Conservation (phyloP, 495 filamentous ascomycete species). For the Talaromyces trachyspermus region DNA sequence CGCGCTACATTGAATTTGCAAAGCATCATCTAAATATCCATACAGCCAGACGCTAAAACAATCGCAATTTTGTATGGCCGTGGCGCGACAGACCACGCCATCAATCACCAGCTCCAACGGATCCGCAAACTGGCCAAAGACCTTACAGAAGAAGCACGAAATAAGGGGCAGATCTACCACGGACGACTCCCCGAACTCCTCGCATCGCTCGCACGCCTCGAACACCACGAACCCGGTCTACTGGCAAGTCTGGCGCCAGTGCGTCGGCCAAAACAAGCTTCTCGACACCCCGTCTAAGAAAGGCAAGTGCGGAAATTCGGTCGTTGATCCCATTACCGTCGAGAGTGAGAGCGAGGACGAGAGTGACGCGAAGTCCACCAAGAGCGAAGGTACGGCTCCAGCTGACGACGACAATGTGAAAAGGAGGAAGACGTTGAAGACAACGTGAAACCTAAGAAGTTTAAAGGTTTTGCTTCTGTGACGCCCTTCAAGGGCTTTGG, state of each 20-base stretch:
- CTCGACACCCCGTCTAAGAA: no score
- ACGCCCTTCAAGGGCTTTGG: no score
- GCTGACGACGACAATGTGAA: not conserved
- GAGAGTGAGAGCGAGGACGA: conserved; percentile 4
- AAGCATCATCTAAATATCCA: no score
- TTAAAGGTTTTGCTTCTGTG: no score
- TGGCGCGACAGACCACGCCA: conserved; percentile 18
- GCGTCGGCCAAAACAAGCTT: no score
- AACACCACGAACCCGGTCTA: conserved; percentile 13
- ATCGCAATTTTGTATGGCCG: conserved; percentile 18
- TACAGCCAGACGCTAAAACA: conserved; percentile 16
- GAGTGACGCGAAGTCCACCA: not conserved
- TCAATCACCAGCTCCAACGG: conserved; percentile 16
- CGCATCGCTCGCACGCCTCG: conserved; percentile 9
- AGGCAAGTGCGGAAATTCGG: not conserved
- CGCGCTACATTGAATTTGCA: no score
- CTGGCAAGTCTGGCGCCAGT: not conserved
- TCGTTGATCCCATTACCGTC: conserved; percentile 15
- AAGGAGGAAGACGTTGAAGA: not conserved
- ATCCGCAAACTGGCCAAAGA: conserved; percentile 18
- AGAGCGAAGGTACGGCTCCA: not conserved
- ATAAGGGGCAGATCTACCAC: no score
- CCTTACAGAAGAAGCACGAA: conserved; percentile 9
- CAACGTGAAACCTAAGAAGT: no score
- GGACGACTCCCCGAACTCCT: no score